phyloP scores from a whole-genome alignment of 2,329 filamentous ascomycete genomes.

The Sporothrix euskadiensis region DNA sequence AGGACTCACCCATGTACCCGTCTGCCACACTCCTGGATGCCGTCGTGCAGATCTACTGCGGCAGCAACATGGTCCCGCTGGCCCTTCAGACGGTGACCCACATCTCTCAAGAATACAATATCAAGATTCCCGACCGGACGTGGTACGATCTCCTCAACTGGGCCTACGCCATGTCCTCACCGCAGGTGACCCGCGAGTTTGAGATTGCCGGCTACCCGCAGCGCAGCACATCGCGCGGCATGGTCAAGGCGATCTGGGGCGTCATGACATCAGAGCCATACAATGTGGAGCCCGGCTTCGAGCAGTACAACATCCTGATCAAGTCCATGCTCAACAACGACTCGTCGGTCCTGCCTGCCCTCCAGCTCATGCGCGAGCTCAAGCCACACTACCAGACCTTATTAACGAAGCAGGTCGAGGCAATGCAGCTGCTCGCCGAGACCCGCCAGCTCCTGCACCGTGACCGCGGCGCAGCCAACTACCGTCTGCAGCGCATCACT shows the following conservation, averaged over 20 bases:
- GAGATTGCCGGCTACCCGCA: conserved; percentile 37
- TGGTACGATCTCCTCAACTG: conserved; percentile 71
- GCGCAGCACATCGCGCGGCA: conserved; percentile 44
- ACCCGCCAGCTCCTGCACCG: not conserved
- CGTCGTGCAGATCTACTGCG: conserved; percentile 68
- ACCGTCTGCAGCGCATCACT: conserved; percentile 35
- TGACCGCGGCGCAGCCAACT: conserved; percentile 12
- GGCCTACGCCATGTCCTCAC: conserved; percentile 58
- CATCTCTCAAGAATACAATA: conserved; percentile 59
- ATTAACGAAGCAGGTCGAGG: conserved; percentile 31
- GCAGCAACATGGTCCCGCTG: conserved; percentile 61
- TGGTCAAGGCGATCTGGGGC: conserved; percentile 55
- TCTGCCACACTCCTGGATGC: conserved; percentile 60
- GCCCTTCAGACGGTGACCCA: conserved; percentile 63
- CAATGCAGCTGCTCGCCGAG: conserved; percentile 32
- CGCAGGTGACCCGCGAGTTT: conserved; percentile 44
- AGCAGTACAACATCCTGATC: conserved; percentile 53
- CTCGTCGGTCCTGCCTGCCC: conserved; percentile 27
- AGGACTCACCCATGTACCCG: conserved; percentile 59
- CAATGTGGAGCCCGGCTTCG: conserved; percentile 56
- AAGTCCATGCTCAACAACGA: conserved; percentile 40
- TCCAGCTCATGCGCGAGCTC: conserved; percentile 38
- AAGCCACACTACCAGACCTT: conserved; percentile 37
- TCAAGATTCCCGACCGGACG: conserved; percentile 57
- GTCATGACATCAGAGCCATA: conserved; percentile 62